These are phyloP conservation scores for Thecaphora frezii DNA, from an alignment of 1,284 basidiomycete species.

Conservation along the genomic window DNA sequence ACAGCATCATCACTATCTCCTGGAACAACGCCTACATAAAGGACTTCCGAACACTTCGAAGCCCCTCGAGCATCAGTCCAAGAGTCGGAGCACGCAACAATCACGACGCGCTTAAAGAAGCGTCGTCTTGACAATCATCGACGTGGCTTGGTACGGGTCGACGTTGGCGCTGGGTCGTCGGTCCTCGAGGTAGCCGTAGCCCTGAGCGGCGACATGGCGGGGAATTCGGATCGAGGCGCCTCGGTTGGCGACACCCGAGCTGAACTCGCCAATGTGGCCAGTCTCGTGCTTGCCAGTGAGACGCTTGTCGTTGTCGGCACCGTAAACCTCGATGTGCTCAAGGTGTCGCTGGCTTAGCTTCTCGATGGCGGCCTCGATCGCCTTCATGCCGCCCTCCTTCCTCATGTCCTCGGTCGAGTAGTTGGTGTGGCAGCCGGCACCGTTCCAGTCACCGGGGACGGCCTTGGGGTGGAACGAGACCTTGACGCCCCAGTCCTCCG, in stretches of 20 bases:
- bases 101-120: slow-evolving; percentile 28
- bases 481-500: slow-evolving; percentile 97
- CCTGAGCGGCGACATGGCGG: slow-evolving; percentile 84
- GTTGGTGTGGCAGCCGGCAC: slow-evolving; percentile 77
- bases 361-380: slow-evolving; percentile 87
- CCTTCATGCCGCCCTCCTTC: slow-evolving; percentile 73
- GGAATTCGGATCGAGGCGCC: slow-evolving; percentile 75
- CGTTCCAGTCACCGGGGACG: slow-evolving; percentile 97
- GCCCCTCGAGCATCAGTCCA: too few species aligned
- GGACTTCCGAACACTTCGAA: too few species aligned
- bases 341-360: slow-evolving; percentile 61
- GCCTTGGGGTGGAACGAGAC: slow-evolving; percentile 98
- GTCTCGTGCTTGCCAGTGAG: slow-evolving; percentile 70
- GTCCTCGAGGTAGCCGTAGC: slow-evolving; percentile 80
- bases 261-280: slow-evolving; percentile 88
- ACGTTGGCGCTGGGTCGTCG: slow-evolving; percentile 80
- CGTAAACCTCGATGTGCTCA: slow-evolving; percentile 60
- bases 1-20: too few species aligned
- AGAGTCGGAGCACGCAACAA: too few species aligned
- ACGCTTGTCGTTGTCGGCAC: slow-evolving; percentile 58
- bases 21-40: too few species aligned
- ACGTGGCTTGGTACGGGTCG: slow-evolving; percentile 66
- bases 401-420: slow-evolving; percentile 54
- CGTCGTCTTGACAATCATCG: slow-evolving; percentile 90
- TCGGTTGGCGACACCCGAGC: slow-evolving; percentile 94